These are phyloP conservation scores for Exserohilum turcica DNA, from an alignment of 2,329 filamentous ascomycete genomes.

Conservation along the genomic window DNA sequence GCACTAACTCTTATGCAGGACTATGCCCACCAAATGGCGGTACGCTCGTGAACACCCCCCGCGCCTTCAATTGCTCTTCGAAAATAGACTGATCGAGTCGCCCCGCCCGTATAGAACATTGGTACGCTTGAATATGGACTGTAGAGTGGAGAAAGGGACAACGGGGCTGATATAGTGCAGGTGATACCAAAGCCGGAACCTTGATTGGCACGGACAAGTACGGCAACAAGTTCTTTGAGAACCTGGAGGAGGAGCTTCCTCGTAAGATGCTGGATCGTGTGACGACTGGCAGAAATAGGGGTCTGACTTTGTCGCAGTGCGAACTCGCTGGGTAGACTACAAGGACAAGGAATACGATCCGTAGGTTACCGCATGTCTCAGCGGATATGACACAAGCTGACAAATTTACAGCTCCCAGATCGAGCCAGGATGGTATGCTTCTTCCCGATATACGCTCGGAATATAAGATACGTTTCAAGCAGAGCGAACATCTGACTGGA, in stretches of 20 bases:
- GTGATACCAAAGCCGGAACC: constrained; percentile 93
- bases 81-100: constrained; percentile 33
- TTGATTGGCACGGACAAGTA: constrained; percentile 84
- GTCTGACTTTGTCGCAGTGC: constrained; percentile 61
- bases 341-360: constrained; percentile 83
- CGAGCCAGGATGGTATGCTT: constrained; percentile 79
- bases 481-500: constrained; percentile 2
- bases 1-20: constrained; percentile 62
- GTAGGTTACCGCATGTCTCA: constrained; percentile 52
- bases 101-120: constrained; percentile 42
- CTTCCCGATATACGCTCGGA: not conserved
- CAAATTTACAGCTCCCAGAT: constrained; percentile 68
- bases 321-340: constrained; percentile 98
- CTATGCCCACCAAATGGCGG: constrained; percentile 89
- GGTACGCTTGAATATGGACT: constrained; percentile 33
- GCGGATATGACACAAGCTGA: constrained; percentile 41
- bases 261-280: constrained; percentile 58
- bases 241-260: constrained; percentile 85
- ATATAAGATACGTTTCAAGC: not conserved
- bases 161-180: constrained; percentile 55
- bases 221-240: constrained; percentile 98
- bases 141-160: not conserved
- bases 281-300: not conserved
- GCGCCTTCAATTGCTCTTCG: constrained; percentile 25
- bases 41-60: constrained; percentile 57